Evolutionary conservation across 768 basidiomycete genomes (phyloP).

Genomic region (Mycena indigotica): DNA sequence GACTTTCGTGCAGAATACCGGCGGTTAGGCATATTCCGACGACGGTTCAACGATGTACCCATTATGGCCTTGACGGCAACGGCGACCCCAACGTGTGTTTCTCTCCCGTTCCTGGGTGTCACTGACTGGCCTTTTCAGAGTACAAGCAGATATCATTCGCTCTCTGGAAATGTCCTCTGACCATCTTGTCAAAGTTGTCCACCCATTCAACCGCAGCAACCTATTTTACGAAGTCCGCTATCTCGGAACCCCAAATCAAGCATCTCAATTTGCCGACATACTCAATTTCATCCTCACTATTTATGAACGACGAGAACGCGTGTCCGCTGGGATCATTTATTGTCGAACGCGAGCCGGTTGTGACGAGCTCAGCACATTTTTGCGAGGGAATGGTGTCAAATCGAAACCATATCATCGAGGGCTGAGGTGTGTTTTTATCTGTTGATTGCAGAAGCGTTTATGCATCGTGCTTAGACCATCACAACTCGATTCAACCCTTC

Average conservation of each 20-base stretch:
- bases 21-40: slow-evolving; percentile 68
- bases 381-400: slow-evolving; percentile 67
- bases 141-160: slow-evolving; percentile 71
- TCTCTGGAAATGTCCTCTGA: slow-evolving; percentile 62
- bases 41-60: slow-evolving; percentile 66
- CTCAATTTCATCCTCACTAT: slow-evolving; percentile 66
- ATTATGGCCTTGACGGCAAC: slow-evolving; percentile 90
- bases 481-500: slow-evolving; percentile 62
- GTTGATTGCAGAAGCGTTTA: background rate
- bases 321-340: slow-evolving; percentile 77
- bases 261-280: slow-evolving; percentile 64
- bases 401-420: slow-evolving; percentile 78
- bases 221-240: slow-evolving; percentile 83
- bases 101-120: background rate
- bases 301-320: slow-evolving; percentile 56
- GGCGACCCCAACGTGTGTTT: slow-evolving; percentile 65
- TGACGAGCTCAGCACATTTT: slow-evolving; percentile 62
- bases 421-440: slow-evolving; percentile 44
- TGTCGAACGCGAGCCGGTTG: slow-evolving; percentile 71
- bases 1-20: slow-evolving; percentile 79
- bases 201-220: slow-evolving; percentile 81
- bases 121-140: slow-evolving; percentile 42
- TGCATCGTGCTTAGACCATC: slow-evolving; percentile 36
- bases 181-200: slow-evolving; percentile 62
- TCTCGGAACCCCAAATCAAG: slow-evolving; percentile 50